Conservation (phyloP, 73 alveolate genomes). For the Paramecium primaurelia region DNA sequence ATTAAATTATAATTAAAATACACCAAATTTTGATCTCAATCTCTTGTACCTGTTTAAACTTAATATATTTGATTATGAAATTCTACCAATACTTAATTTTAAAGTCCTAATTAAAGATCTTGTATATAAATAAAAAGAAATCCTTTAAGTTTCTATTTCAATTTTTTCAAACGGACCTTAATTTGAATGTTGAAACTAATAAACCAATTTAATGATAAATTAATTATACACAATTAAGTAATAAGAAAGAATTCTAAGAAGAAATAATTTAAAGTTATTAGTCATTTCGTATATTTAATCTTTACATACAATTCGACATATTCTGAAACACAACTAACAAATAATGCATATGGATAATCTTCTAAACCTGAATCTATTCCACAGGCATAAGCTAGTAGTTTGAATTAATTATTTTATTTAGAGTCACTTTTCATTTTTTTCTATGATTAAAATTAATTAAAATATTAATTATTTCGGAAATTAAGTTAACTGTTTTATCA, state of each 20-base stretch:
- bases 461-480: neutral
- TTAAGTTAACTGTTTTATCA: neutral
- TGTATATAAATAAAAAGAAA: neutral
- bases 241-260: neutral
- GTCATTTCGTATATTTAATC: neutral
- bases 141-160: neutral
- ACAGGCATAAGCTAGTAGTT: neutral
- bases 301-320: neutral
- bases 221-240: neutral
- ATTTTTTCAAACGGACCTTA: neutral
- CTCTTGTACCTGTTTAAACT: too few species aligned
- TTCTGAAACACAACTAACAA: conserved; percentile 2
- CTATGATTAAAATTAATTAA: neutral
- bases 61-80: too few species aligned
- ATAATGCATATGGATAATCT: conserved; percentile 32
- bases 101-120: neutral
- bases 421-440: neutral
- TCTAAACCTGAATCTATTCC: conserved; percentile 18
- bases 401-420: neutral
- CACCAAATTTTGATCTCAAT: too few species aligned
- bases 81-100: too few species aligned
- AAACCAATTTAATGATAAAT: neutral
- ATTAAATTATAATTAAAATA: too few species aligned
- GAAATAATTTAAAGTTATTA: neutral
- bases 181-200: neutral